A percentile compares a stretch with the other conserved stretches of the same genome.
Conservation (phyloP, 2,329 filamentous ascomycete genomes). For the Paraphoma chrysanthemicola region DNA sequence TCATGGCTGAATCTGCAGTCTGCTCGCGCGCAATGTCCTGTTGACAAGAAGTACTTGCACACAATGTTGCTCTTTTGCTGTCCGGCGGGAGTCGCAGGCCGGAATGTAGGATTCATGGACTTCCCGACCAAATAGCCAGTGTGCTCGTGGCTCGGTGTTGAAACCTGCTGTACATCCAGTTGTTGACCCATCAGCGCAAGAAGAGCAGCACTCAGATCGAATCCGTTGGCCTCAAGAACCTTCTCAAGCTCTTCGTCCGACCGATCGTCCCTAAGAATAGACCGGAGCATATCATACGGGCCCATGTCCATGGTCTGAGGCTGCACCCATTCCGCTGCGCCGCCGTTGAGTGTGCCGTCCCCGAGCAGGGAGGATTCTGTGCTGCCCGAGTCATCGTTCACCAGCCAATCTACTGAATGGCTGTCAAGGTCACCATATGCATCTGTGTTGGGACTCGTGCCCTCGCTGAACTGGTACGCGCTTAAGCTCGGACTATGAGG, state of each 20-base stretch:
- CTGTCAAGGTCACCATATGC: conserved; percentile 90
- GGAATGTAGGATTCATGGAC: conserved; percentile 75
- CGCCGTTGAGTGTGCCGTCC: conserved; percentile 76
- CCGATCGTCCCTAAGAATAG: conserved; percentile 86
- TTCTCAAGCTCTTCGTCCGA: conserved; percentile 94
- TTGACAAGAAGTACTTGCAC: conserved; percentile 96
- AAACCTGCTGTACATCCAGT: conserved; percentile 57
- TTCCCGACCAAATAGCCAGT: conserved; percentile 83
- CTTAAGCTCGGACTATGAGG: conserved; percentile 94
- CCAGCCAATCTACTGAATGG: conserved; percentile 96
- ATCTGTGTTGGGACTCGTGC: conserved; percentile 75
- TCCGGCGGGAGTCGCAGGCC: conserved; percentile 77
- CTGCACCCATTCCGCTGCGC: conserved; percentile 79
- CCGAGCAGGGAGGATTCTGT: conserved; percentile 76
- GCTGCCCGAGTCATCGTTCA: conserved; percentile 82
- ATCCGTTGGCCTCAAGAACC: conserved; percentile 87
- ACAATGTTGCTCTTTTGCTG: conserved; percentile 85
- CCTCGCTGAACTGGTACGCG: conserved; percentile 91
- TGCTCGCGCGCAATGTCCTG: conserved; percentile 91
- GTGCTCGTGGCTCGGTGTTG: conserved; percentile 60
- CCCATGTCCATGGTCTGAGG: conserved; percentile 86
- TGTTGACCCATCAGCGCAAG: conserved; percentile 84
- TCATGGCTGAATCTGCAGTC: conserved; percentile 98
- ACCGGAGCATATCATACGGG: conserved; percentile 96
- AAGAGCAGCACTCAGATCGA: conserved; percentile 92